These are phyloP conservation scores for Fistulina hepatica DNA, from an alignment of 1,284 basidiomycete genomes.

Conservation along the genomic window DNA sequence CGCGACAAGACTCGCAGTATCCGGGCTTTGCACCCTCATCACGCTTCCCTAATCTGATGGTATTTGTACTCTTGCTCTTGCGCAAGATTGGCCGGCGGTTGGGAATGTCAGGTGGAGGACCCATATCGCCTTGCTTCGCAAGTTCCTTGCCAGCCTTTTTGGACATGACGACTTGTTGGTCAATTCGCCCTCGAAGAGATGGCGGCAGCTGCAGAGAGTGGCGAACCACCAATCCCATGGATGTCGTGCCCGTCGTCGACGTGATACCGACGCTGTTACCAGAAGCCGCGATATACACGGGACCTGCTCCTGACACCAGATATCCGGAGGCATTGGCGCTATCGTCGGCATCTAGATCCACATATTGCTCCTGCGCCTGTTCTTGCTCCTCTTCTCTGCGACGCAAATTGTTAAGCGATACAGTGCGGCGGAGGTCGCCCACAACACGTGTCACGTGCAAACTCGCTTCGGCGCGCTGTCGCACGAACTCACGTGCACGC, in stretches of 20 bases:
- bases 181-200: constrained; percentile 43
- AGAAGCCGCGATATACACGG: constrained; percentile 85
- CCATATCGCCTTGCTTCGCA: constrained; percentile 42
- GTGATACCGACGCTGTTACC: constrained; percentile 93
- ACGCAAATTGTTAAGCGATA: constrained; percentile 69
- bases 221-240: constrained; percentile 46
- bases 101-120: constrained; percentile 51
- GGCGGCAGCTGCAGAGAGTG: constrained; percentile 38
- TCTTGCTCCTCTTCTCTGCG: constrained; percentile 29
- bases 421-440: constrained; percentile 61
- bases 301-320: constrained; percentile 41
- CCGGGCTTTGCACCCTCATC: constrained; percentile 87
- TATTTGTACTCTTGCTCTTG: constrained; percentile 72
- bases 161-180: constrained; percentile 54
- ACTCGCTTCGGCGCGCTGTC: constrained; percentile 24
- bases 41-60: constrained; percentile 59
- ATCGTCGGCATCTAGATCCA: constrained; percentile 38
- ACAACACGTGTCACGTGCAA: constrained; percentile 11
- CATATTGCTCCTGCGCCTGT: neutral
- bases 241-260: constrained; percentile 72
- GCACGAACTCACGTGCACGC: constrained; percentile 34
- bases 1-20: constrained; percentile 95
- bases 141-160: constrained; percentile 29
- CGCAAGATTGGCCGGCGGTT: constrained; percentile 41
- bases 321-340: constrained; percentile 63